Evolutionary conservation across 2,329 filamentous ascomycete species (phyloP), one percentile per base, ranked within the genome.

Genomic region (Aspergillus pseudoviridinutans): DNA sequence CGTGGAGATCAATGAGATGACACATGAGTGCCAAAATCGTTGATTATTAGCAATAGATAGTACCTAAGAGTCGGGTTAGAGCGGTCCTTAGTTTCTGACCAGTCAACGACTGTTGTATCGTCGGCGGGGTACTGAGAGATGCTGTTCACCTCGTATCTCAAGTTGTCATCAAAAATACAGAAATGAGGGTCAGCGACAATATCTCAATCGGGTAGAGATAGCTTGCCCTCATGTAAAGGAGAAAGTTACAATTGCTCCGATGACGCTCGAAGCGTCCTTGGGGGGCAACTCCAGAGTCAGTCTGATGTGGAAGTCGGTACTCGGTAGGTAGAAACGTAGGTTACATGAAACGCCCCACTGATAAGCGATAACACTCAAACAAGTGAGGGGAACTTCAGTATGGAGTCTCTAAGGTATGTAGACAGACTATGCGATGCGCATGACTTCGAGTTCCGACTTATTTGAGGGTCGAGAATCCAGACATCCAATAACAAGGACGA

Each of bases 1-100:
- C 29, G 50, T 49, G 49, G 54, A 42, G 57, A 56, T 58, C 41
- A 42, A 41, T 53, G 51, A 6, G 53, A 35, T 55, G 51, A 57
- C 44, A 56, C 41, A 32, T n/a, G 27, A 49, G 56, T 32, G 35
- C 47, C 25, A 32, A 49, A 38, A 7, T 38, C 1, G 32, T 17
- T 38, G 32, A 38, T n/a, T 38, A 38, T n/a, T 38, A 38, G 14
- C 32, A 38, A 38, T 38, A 22, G 22, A 38, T 38, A 17, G 5
- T n/a, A 38, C 2, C 2, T 25, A 25, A 25, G 14, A 52, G 54
- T 47, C 42, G 56, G 49, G 49, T n/a, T 24, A 22, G 49, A 14
- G 20, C 24, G 14, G 49, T 17, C n/a, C 24, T 27, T 52, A 28
- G 49, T 51, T 54, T 54, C 53, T n/a, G 55, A 56, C 54, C 51